A percentile compares a stretch with the other conserved stretches of the same genome.
phyloP scores from a whole-genome alignment of 257 asterid genomes.

The Solanum okadae region DNA sequence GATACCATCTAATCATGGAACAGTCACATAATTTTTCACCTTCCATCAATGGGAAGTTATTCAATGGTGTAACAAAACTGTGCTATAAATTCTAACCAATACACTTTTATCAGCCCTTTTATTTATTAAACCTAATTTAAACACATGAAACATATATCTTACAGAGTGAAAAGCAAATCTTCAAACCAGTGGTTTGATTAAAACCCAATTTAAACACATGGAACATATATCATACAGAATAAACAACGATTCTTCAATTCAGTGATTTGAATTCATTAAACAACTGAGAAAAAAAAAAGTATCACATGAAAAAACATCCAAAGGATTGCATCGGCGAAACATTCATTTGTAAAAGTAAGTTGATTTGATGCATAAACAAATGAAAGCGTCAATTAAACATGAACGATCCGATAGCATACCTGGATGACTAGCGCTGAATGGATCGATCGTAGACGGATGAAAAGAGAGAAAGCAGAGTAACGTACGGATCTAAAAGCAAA shows the following conservation, averaged over 20 bases:
- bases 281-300: background rate
- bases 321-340: background rate
- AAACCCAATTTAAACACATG: background rate
- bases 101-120: background rate
- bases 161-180: background rate
- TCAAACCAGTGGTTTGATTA: background rate
- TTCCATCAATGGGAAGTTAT: background rate
- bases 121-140: background rate
- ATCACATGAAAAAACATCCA: background rate
- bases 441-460: background rate
- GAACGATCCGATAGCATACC: background rate
- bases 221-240: background rate
- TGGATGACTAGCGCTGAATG: background rate
- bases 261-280: background rate
- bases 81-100: background rate
- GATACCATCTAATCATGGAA: background rate
- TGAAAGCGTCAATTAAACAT: background rate
- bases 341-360: background rate
- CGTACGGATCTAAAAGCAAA: background rate
- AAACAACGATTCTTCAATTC: background rate
- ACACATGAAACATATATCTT: background rate
- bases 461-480: background rate
- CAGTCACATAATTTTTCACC: background rate
- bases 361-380: background rate
- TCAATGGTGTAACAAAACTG: background rate